Evolutionary conservation across 768 basidiomycete species (phyloP), one percentile per base, ranked within the genome.

Genomic region (Amyloporia xantha): DNA sequence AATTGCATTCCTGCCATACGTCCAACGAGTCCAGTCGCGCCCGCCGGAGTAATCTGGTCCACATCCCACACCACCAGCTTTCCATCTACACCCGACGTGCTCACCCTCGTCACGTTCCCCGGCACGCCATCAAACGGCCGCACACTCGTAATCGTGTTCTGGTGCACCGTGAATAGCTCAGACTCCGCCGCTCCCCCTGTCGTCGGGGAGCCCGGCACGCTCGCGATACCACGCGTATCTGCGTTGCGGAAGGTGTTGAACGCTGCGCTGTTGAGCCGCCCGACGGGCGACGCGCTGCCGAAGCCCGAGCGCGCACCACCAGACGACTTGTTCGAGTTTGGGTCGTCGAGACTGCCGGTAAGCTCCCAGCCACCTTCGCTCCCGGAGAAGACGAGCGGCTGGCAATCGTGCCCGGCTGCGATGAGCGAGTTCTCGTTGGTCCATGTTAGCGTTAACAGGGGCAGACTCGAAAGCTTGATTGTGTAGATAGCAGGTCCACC

Each of bases 331-430:
- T 62, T 62, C 12, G 74, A 63, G 12, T 72, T 76, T n/a, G 82
- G 73, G 58, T 95, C 90, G 61, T 98, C 96, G 55, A 99, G 76
- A 49, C 86, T 90, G 11, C 89, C 86, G 30, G 78, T 70, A 38
- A 79, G 70, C 40, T 79, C 73, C 96, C 96, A 99, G 1, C 91
- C 92, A 2, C 58, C 69, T 42, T 77, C 74, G 35, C 75, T 75
- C 7, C 92, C 93, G 2, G 78, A 73, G 68, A 92, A 94, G 24
- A 96, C 78, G 20, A 92, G 69, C 1, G 96, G 96, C 62, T 94
- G 93, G 70, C 96, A 99, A 64, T 98, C 96, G 68, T 99, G 95
- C 0, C 96, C 96, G 0, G 93, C 96, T 1, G 91, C 93, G 37
- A 99, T 75, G 54, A 99, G 66, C 7, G 81, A 69, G 50, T 84